Evolutionary conservation across 1,139 yeast genomes (phyloP).

Genomic region (Pichiaceae sp.): DNA sequence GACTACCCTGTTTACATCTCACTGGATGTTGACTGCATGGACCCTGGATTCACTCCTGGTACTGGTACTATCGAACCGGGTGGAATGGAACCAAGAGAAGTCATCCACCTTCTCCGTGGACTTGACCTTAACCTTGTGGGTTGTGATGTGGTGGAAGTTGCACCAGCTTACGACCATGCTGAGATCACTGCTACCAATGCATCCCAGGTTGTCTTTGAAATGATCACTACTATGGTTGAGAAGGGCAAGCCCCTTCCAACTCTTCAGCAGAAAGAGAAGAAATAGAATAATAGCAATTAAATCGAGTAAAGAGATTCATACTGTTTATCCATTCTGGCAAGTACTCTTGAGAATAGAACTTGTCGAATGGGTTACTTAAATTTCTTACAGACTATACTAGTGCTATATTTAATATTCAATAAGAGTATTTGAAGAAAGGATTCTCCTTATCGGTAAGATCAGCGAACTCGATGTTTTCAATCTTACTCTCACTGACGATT

Average conservation of each 20-base stretch:
- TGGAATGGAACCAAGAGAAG: conserved; percentile 36
- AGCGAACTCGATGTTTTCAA: conserved; percentile 36
- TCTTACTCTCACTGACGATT: background rate
- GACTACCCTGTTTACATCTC: conserved; percentile 41
- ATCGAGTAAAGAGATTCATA: too few species aligned
- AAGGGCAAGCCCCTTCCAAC: background rate
- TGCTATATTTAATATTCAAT: background rate
- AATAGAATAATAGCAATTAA: too few species aligned
- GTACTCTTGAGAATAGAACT: too few species aligned
- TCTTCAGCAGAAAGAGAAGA: background rate
- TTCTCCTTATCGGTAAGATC: conserved; percentile 41
- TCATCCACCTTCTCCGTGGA: conserved; percentile 38
- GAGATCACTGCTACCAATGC: conserved; percentile 49
- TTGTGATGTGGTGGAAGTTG: conserved; percentile 53
- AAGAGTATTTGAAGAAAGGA: conserved; percentile 28
- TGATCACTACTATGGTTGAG: background rate
- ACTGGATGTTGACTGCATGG: conserved; percentile 49
- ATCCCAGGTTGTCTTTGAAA: conserved; percentile 30
- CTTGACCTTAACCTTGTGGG: conserved; percentile 41
- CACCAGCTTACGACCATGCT: conserved; percentile 45
- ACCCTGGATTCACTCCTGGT: conserved; percentile 49
- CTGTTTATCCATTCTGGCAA: too few species aligned
- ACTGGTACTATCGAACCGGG: conserved; percentile 57
- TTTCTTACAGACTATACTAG: too few species aligned
- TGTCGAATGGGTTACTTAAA: too few species aligned